Evolutionary conservation across 2,329 filamentous ascomycete species (phyloP).

Genomic region (Hypomyces perniciosus): DNA sequence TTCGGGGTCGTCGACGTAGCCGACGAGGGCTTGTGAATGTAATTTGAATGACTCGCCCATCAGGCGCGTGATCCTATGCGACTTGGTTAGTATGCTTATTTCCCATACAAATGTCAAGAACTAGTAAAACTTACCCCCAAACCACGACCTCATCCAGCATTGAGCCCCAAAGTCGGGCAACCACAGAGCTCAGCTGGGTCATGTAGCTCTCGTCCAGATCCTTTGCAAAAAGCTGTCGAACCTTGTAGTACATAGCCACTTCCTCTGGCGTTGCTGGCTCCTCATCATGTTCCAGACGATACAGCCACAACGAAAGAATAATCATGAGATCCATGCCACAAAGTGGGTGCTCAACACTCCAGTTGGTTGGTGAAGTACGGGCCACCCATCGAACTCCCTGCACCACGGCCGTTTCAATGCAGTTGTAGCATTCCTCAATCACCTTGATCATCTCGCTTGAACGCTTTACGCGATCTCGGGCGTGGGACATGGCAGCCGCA

Average conservation of each 20-base stretch:
- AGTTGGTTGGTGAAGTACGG: conserved; percentile 95
- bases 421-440: conserved; percentile 95
- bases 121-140: conserved; percentile 75
- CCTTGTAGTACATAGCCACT: conserved; percentile 83
- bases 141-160: conserved; percentile 99
- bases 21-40: conserved; percentile 87
- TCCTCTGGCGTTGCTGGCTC: conserved; percentile 83
- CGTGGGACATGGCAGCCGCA: conserved; percentile 90
- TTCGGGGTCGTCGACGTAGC: conserved; percentile 82
- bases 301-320: conserved; percentile 95
- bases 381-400: conserved; percentile 97
- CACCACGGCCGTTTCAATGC: conserved; percentile 89
- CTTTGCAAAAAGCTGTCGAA: conserved; percentile 84
- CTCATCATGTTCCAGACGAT: conserved; percentile 98
- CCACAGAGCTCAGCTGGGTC: conserved; percentile 85
- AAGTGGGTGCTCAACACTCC: conserved; percentile 96
- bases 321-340: conserved; percentile 97
- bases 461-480: conserved; percentile 88
- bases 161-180: conserved; percentile 91
- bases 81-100: conserved; percentile 15
- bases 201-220: conserved; percentile 79
- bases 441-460: conserved; percentile 98
- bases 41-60: conserved; percentile 98
- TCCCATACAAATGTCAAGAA: background rate
- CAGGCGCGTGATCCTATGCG: conserved; percentile 72